Conservation (phyloP, 2,329 filamentous ascomycete genomes). For the Talaromyces sp. region DNA sequence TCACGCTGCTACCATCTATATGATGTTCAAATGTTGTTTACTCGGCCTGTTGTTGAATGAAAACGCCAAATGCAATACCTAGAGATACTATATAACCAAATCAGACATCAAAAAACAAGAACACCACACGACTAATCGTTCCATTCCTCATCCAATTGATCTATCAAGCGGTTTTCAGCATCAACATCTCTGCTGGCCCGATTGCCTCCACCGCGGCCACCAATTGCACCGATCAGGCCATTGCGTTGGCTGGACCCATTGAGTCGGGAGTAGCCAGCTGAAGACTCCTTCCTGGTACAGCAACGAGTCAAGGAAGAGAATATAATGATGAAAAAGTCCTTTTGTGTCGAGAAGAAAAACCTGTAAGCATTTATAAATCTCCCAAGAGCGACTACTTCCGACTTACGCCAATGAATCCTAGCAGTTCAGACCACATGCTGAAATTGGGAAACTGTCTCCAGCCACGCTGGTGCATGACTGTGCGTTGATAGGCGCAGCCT, state of each 20-base stretch:
- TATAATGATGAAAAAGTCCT: slow-evolving; percentile 46
- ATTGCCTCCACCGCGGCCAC: slow-evolving; percentile 26
- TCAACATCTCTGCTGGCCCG: slow-evolving; percentile 52
- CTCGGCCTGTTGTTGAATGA: neutral
- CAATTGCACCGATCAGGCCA: slow-evolving; percentile 31
- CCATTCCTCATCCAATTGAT: slow-evolving; percentile 96
- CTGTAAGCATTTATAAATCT: neutral
- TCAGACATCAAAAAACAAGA: neutral
- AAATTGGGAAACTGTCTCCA: slow-evolving; percentile 97
- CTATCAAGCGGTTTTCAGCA: slow-evolving; percentile 89
- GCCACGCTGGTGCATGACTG: slow-evolving; percentile 86
- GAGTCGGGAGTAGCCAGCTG: slow-evolving; percentile 30
- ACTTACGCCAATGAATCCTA: slow-evolving; percentile 76
- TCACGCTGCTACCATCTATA: no score
- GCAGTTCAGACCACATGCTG: slow-evolving; percentile 82
- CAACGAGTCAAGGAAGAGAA: slow-evolving; percentile 40
- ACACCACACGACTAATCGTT: slow-evolving; percentile 55
- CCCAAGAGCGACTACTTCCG: neutral
- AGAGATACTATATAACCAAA: neutral
- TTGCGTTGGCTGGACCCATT: slow-evolving; percentile 18
- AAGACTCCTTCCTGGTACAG: slow-evolving; percentile 30
- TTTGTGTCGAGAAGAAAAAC: slow-evolving; percentile 4
- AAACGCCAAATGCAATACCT: neutral
- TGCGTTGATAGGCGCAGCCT: slow-evolving; percentile 91
- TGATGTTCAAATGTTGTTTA: no score